These are phyloP conservation scores for Blastobotrys persicus DNA, from an alignment of 1,139 yeast genomes.

Conservation along the genomic window DNA sequence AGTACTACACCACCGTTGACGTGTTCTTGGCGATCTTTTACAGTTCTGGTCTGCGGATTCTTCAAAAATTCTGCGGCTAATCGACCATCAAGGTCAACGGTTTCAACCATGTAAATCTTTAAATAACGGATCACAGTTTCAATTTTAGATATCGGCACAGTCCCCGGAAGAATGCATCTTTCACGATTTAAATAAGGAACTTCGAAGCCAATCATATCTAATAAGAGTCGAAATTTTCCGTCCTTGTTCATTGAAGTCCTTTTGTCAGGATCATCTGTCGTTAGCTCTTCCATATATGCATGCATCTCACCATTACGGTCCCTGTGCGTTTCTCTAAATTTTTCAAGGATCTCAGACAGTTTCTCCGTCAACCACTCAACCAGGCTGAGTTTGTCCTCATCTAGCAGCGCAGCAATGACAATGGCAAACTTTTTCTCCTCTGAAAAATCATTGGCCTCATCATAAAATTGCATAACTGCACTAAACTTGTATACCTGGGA, in stretches of 20 bases:
- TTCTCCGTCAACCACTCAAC: constrained; percentile 47
- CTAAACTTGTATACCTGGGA: constrained; percentile 16
- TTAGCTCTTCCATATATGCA: constrained; percentile 4
- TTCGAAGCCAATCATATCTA: constrained; percentile 31
- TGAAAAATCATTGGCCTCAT: constrained; percentile 26
- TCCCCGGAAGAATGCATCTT: constrained; percentile 22
- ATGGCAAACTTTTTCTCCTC: constrained; percentile 38
- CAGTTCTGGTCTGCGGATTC: background rate
- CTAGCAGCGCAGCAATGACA: constrained; percentile 49
- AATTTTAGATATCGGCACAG: constrained; percentile 27
- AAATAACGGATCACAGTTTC: constrained; percentile 30
- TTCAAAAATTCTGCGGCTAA: constrained; percentile 1
- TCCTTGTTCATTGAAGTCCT: constrained; percentile 25
- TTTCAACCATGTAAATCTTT: constrained; percentile 36
- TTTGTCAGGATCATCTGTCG: constrained; percentile 17
- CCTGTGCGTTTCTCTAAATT: background rate
- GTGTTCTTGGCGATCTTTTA: constrained; percentile 10
- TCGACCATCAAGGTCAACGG: constrained; percentile 41
- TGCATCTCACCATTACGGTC: background rate
- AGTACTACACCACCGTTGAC: constrained; percentile 9
- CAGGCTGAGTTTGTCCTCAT: constrained; percentile 44
- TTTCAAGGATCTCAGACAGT: constrained; percentile 34
- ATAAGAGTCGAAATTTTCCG: constrained; percentile 33
- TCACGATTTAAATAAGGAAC: constrained; percentile 12
- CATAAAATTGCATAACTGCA: constrained; percentile 28